phyloP scores from a whole-genome alignment of 805 yeast species.

The Kodamaea neixiangensis region DNA sequence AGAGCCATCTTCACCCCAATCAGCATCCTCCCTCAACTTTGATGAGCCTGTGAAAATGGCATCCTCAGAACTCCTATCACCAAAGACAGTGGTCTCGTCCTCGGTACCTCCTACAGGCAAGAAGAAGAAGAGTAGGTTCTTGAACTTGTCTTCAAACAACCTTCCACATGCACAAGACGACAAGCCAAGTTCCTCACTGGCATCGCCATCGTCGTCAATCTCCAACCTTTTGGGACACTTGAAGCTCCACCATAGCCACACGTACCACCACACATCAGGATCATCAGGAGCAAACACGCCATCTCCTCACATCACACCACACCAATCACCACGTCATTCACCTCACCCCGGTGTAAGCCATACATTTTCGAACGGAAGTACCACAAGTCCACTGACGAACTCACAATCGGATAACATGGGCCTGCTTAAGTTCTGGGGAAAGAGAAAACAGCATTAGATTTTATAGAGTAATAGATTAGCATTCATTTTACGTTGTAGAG shows the following conservation, averaged over 20 bases:
- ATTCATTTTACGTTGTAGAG: neutral
- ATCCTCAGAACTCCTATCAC: neutral
- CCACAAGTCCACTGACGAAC: neutral
- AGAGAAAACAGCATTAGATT: conserved; percentile 15
- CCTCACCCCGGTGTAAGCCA: conserved; percentile 1
- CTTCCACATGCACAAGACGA: conserved; percentile 1
- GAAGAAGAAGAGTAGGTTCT: conserved; percentile 13
- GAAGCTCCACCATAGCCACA: conserved; percentile 14
- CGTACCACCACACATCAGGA: neutral
- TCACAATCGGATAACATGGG: neutral
- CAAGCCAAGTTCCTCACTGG: conserved; percentile 1
- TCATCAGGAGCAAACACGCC: conserved; percentile 8
- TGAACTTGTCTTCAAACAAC: conserved; percentile 4
- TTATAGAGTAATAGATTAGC: conserved; percentile 10
- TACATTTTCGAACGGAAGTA: neutral
- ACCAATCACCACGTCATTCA: conserved; percentile 5
- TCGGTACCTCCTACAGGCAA: neutral
- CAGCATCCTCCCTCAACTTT: neutral
- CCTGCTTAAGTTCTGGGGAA: conserved; percentile 21
- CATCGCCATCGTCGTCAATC: conserved; percentile 16
- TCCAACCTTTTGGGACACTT: conserved; percentile 18
- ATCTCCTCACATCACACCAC: conserved; percentile 6
- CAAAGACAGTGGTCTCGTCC: neutral
- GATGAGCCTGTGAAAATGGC: neutral
- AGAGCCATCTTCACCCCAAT: conserved; percentile 6